phyloP scores from a whole-genome alignment of 768 basidiomycete species.

The Hericium rajendrae region DNA sequence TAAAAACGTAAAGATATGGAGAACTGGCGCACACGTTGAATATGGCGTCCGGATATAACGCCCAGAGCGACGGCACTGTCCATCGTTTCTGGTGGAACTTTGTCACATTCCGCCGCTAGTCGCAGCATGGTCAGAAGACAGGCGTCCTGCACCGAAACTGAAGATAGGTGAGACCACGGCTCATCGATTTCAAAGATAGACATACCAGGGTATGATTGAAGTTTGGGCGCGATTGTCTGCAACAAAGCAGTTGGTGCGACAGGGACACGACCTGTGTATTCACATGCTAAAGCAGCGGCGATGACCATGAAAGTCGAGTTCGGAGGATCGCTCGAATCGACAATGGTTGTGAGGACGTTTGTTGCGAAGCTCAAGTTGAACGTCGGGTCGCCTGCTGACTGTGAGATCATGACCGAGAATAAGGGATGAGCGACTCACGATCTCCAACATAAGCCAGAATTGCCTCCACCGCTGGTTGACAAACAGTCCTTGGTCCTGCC shows the following conservation, averaged over 20 bases:
- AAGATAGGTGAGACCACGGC: not conserved
- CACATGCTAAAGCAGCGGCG: slow-evolving; percentile 57
- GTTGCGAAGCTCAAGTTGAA: slow-evolving; percentile 28
- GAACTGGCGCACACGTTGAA: slow-evolving; percentile 39
- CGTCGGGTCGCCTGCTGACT: not conserved
- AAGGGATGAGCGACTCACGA: slow-evolving; percentile 28
- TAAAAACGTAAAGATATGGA: slow-evolving; percentile 1
- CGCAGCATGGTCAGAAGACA: slow-evolving; percentile 66
- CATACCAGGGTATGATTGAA: slow-evolving; percentile 37
- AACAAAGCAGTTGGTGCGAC: slow-evolving; percentile 41
- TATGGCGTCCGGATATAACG: slow-evolving; percentile 39
- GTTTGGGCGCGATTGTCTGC: slow-evolving; percentile 30
- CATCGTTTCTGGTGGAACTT: slow-evolving; percentile 37
- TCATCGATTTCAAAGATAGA: slow-evolving; percentile 9
- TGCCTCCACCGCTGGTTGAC: slow-evolving; percentile 49
- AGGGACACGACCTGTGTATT: slow-evolving; percentile 45
- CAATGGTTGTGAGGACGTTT: slow-evolving; percentile 6
- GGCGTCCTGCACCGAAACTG: slow-evolving; percentile 67
- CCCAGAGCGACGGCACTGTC: slow-evolving; percentile 34
- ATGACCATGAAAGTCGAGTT: slow-evolving; percentile 59
- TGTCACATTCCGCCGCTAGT: slow-evolving; percentile 47
- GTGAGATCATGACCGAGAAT: not conserved
- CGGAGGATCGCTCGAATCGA: slow-evolving; percentile 13
- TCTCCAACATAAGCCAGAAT: slow-evolving; percentile 41
- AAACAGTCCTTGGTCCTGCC: slow-evolving; percentile 28